phyloP scores from a whole-genome alignment of 352 stramenopile genomes.

The Saprolegnia parasitica region DNA sequence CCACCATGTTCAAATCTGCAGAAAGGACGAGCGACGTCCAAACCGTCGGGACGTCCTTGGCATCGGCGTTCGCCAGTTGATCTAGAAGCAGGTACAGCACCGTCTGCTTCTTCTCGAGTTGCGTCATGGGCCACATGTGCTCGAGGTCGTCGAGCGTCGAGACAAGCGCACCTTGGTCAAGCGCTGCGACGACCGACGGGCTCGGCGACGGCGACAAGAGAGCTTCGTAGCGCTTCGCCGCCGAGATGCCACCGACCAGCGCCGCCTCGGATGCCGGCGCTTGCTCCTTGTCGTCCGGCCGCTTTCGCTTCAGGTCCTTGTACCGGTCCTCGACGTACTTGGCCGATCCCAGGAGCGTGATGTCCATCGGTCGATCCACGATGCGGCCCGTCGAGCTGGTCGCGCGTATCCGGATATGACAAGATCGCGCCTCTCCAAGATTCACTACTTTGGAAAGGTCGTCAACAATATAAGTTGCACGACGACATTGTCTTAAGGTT shows the following conservation, averaged over 20 bases:
- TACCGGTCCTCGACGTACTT: slow-evolving; percentile 50
- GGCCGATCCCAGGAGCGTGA: slow-evolving; percentile 41
- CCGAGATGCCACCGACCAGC: neutral
- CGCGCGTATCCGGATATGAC: neutral
- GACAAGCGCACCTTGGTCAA: neutral
- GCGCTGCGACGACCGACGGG: slow-evolving; percentile 20
- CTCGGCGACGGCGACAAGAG: neutral
- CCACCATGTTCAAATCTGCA: slow-evolving; percentile 30
- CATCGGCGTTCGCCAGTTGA: slow-evolving; percentile 8
- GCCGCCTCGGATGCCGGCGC: neutral
- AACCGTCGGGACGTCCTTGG: too few relatives aligned
- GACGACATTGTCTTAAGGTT: neutral
- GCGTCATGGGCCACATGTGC: slow-evolving; percentile 29
- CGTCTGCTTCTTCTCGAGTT: slow-evolving; percentile 41
- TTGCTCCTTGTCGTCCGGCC: neutral
- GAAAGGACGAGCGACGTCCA: neutral
- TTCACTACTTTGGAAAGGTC: neutral
- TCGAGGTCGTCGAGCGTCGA: slow-evolving; percentile 31
- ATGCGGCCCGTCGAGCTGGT: too few relatives aligned
- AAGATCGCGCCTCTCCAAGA: neutral
- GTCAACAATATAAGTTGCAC: too few relatives aligned
- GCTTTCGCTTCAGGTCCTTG: slow-evolving; percentile 37
- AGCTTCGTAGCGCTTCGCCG: neutral
- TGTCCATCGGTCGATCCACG: slow-evolving; percentile 42
- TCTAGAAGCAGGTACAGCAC: slow-evolving; percentile 37